Conservation (phyloP, 78 protist genomes). For the Salpingoeca rosetta region DNA sequence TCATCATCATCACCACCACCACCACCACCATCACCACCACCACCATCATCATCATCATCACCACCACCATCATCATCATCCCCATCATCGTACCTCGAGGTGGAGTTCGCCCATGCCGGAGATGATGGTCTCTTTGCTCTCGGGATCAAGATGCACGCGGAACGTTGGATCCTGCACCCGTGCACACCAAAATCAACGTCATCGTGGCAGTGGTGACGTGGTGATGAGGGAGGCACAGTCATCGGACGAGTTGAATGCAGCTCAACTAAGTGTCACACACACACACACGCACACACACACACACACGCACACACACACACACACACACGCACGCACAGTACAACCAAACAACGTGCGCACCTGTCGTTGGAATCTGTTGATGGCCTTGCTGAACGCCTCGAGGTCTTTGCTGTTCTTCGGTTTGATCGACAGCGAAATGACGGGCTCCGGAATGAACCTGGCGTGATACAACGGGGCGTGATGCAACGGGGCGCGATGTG, state of each 20-base stretch:
- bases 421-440: conserved; percentile 69
- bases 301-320: too few relatives aligned
- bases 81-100: conserved; percentile 51
- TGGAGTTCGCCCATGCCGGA: conserved; percentile 97
- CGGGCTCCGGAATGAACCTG: conserved; percentile 94
- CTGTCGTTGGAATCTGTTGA: neutral
- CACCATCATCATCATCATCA: too few relatives aligned
- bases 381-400: conserved; percentile 11
- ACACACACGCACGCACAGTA: neutral
- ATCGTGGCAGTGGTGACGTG: too few relatives aligned
- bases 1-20: too few relatives aligned
- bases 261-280: neutral
- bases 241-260: too few relatives aligned
- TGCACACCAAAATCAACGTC: too few relatives aligned
- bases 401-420: conserved; percentile 35
- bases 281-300: neutral
- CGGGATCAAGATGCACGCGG: conserved; percentile 66
- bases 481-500: too few relatives aligned
- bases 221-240: too few relatives aligned
- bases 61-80: too few relatives aligned
- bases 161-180: conserved; percentile 95
- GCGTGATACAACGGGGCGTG: too few relatives aligned
- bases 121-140: conserved; percentile 28
- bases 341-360: neutral
- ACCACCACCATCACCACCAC: too few relatives aligned